Percentiles rank a stretch among this genome's conserved stretches.
Evolutionary conservation across 306 rosid species (phyloP).

Genomic region (Carpinus viminea): DNA sequence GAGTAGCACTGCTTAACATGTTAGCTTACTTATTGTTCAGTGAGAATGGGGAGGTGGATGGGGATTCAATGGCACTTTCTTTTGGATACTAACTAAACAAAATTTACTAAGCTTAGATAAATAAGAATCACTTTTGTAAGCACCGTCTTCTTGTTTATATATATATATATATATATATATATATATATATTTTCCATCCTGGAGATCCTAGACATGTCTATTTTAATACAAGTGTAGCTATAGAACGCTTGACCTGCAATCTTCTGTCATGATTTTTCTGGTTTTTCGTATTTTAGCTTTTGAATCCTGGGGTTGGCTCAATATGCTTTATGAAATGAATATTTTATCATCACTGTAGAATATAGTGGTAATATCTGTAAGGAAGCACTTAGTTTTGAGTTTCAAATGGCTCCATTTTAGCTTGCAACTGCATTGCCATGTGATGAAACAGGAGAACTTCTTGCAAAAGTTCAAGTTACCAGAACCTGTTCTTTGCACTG

Average conservation of each 20-base stretch:
- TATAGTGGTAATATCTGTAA: neutral
- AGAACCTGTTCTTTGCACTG: conserved; percentile 59
- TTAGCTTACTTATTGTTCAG: conserved; percentile 1
- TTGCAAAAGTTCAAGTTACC: conserved; percentile 64
- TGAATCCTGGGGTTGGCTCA: neutral
- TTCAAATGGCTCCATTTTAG: neutral
- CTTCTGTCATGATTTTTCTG: neutral
- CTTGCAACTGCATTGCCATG: neutral
- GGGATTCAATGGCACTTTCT: neutral
- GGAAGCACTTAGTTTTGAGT: neutral
- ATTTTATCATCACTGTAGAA: neutral
- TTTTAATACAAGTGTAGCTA: neutral
- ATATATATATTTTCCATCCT: neutral
- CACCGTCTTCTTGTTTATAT: neutral
- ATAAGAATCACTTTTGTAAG: neutral
- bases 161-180: neutral
- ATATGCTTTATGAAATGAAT: neutral
- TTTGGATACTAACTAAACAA: neutral
- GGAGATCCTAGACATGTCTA: neutral
- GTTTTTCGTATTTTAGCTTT: neutral
- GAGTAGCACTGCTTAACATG: conserved; percentile 14
- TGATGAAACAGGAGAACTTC: conserved; percentile 42
- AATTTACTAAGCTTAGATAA: neutral
- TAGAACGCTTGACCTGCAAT: neutral
- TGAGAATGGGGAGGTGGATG: neutral